These are phyloP conservation scores for Tulasnella sp. DNA, from an alignment of 768 basidiomycete genomes.

Conservation along the genomic window DNA sequence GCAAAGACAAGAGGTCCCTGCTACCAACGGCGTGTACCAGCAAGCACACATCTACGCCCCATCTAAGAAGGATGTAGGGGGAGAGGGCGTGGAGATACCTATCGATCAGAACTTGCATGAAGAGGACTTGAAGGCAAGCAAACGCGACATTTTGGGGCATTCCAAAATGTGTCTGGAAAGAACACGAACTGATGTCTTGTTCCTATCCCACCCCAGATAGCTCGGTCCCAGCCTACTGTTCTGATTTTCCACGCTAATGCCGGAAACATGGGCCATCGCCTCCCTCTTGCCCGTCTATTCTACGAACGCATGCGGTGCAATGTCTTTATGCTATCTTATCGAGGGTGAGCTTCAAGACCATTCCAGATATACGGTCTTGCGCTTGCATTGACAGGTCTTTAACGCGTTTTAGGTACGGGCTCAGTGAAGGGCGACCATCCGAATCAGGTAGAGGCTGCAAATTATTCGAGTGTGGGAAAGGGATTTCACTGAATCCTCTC, in stretches of 20 bases:
- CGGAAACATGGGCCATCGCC: slow-evolving; percentile 70
- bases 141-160: too few relatives aligned
- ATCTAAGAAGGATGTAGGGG: neutral
- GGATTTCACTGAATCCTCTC: neutral
- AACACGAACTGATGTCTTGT: neutral
- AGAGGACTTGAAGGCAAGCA: slow-evolving; percentile 49
- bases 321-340: slow-evolving; percentile 86
- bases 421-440: slow-evolving; percentile 74
- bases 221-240: slow-evolving; percentile 60
- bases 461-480: neutral
- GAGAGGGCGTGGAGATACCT: slow-evolving; percentile 1
- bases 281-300: slow-evolving; percentile 79
- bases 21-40: slow-evolving; percentile 1
- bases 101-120: slow-evolving; percentile 31
- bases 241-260: slow-evolving; percentile 83
- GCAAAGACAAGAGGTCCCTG: slow-evolving; percentile 43
- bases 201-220: slow-evolving; percentile 27
- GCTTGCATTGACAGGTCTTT: too few relatives aligned
- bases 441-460: slow-evolving; percentile 48
- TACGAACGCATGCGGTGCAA: slow-evolving; percentile 79
- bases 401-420: slow-evolving; percentile 82
- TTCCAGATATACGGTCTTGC: too few relatives aligned
- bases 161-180: neutral
- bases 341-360: too few relatives aligned
- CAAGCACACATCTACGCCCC: neutral